Base-by-base conservation (phyloP, 495 filamentous ascomycete species). In the Aspergillus baeticus region DNA sequence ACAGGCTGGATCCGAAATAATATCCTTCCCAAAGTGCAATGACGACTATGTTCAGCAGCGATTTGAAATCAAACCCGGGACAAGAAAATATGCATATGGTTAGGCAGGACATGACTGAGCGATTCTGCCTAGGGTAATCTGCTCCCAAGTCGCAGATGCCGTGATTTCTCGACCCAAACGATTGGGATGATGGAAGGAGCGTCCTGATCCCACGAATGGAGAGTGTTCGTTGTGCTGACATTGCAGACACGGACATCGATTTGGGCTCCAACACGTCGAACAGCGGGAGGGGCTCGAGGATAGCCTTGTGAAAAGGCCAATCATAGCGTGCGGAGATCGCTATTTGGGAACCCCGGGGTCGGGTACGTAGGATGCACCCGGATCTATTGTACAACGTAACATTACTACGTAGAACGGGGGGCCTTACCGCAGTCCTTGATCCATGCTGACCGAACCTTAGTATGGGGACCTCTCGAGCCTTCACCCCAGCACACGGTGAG, bases 401-500 rank as follows among this genome's bases (percentile, higher is more conserved):
- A 38, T 50, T 23, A n/a, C n/a, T n/a, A n/a, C n/a, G n/a, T n/a
- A 29, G 43, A 22, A 46, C 47, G 34, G 52, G 52, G 21, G 42
- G 52, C 52, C 52, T 55, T 55, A 47, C 42, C 44, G 42, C 17
- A 49, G 46, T 33, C 18, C 15, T 8, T 14, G 13, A 14, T n/a
- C n/a, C n/a, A n/a, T 37, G 34, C 53, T 48, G 53, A 49, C 53
- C 43, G 53, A 49, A 13, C 43, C 34, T 48, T 49, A 31, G 35
- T 34, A 55, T 55, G 53, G 53, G 35, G 22, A 7, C 6, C n/a
- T 1, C 5, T 11, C 20, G 37, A 15, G 0, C 33, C 21, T 44
- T 42, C 53, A 42, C 34, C 44, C 18, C 39, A 47, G 48, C n/a
- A 49, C 43, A 48, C 53, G 53, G 53, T 55, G 53, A 55, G 22